Base-by-base conservation (phyloP, 441 rosid species). In the Biscutella laevigata region DNA sequence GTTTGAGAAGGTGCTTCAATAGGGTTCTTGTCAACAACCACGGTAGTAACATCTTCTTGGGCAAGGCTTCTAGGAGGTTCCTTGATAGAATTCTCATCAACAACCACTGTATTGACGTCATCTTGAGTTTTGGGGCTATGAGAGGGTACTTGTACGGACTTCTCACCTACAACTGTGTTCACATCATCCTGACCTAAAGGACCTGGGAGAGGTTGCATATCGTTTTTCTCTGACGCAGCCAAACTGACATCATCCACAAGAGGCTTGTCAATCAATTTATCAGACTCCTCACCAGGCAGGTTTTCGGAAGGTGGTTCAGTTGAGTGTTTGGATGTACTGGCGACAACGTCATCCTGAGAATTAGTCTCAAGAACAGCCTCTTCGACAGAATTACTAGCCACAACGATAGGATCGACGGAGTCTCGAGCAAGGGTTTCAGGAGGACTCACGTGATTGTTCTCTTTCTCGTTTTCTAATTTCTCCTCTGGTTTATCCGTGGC, bases 71-170 rank as follows among this genome's bases (percentile, higher is more conserved):
- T 30, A 36, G 44, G 26, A 56, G 64, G 59, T 30, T 37, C 62
- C 58, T 56, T 62, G 17, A 62, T 38, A 49, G 72, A 67, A 3
- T 60, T 67, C 62, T 67, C 58, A 61, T 67, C 71, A 37, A 61
- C 58, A 47, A 54, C 63, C 6, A 61, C 72, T 1, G 66, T 57
- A 59, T 70, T 66, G 3, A 64, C 69, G 28, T 65, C 73, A 28
- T 74, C 85, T 12, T 38, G 45, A 32, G 42, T 5, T 27, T n/a
- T 62, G 17, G 61, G 47, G 55, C 48, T 43, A 15, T 51, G 28
- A 21, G 58, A 52, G 10, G 65, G 65, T 24, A 22, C 55, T 51
- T 66, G 43, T 1, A 28, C 67, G 40, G 47, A 59, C 50, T 59
- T 53, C 0, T 44, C 57, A 2, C 48, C 37, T 17, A 28, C 39